Percentiles rank a stretch among this genome's conserved stretches.
These are phyloP conservation scores for Lachnellula hyalina DNA, from an alignment of 2,329 filamentous ascomycete genomes.

Conservation along the genomic window DNA sequence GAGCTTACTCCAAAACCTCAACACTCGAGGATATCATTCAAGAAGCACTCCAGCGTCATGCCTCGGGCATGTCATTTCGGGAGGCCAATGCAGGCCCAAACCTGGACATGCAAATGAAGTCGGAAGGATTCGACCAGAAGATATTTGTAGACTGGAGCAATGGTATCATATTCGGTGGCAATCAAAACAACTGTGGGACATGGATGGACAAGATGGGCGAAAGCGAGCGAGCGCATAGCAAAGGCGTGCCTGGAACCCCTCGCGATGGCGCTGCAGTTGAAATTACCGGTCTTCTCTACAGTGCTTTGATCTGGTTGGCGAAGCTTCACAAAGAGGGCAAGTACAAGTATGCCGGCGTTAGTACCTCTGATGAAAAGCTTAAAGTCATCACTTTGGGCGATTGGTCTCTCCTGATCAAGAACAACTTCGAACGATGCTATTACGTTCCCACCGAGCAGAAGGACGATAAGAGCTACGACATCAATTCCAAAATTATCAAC, in stretches of 20 bases:
- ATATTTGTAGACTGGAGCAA: conserved; percentile 87
- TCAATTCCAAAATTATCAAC: conserved; percentile 76
- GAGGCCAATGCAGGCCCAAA: conserved; percentile 89
- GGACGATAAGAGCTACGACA: conserved; percentile 72
- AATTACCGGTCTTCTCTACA: conserved; percentile 91
- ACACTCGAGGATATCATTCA: conserved; percentile 87
- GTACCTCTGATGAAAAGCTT: conserved; percentile 46
- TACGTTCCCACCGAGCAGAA: conserved; percentile 67
- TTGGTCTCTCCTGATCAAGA: conserved; percentile 76
- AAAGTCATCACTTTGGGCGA: conserved; percentile 62
- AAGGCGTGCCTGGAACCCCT: conserved; percentile 92
- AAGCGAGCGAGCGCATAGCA: conserved; percentile 81
- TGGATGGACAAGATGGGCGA: conserved; percentile 99
- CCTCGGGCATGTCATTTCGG: conserved; percentile 81
- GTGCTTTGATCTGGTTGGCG: conserved; percentile 75
- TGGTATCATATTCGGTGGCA: conserved; percentile 90
- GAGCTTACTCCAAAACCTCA: conserved; percentile 80
- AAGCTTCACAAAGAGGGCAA: conserved; percentile 60
- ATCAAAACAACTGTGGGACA: conserved; percentile 90
- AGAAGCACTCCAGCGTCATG: conserved; percentile 88
- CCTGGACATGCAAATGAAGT: conserved; percentile 88
- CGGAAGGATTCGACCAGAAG: conserved; percentile 87
- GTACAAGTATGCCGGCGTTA: conserved; percentile 71
- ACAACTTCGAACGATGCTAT: conserved; percentile 89
- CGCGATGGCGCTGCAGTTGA: conserved; percentile 93